A percentile compares a stretch with the other conserved stretches of the same genome.
These are phyloP conservation scores for Diddensiella caesifluorescens DNA, from an alignment of 805 yeast species.

Conservation along the genomic window DNA sequence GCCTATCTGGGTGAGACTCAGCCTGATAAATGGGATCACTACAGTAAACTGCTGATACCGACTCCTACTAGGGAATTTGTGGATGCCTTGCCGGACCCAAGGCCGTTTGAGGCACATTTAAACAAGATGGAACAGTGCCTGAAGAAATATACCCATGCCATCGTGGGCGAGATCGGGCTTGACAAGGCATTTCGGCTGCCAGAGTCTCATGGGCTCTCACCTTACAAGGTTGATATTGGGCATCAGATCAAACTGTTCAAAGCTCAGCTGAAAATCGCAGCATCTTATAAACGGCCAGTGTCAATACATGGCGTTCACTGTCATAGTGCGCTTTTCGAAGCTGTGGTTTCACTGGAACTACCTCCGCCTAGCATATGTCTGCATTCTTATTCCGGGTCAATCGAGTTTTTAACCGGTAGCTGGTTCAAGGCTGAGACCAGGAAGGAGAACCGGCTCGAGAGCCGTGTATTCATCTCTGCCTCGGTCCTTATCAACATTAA, in stretches of 20 bases:
- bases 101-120: constrained; percentile 37
- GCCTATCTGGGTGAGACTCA: constrained; percentile 39
- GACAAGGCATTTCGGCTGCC: constrained; percentile 76
- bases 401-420: constrained; percentile 42
- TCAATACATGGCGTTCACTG: constrained; percentile 84
- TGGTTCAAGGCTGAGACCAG: constrained; percentile 20
- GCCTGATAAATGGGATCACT: constrained; percentile 42
- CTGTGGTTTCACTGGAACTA: constrained; percentile 26
- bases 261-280: constrained; percentile 52
- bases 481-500: constrained; percentile 45
- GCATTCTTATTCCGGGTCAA: constrained; percentile 84
- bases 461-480: constrained; percentile 46
- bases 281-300: constrained; percentile 42
- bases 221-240: constrained; percentile 50
- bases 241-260: constrained; percentile 61
- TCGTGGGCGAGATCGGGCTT: constrained; percentile 88
- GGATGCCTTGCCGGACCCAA: constrained; percentile 56
- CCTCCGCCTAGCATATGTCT: constrained; percentile 46
- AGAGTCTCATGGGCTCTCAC: constrained; percentile 33
- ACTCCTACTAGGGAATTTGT: constrained; percentile 37
- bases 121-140: constrained; percentile 34
- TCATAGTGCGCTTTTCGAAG: constrained; percentile 55
- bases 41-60: constrained; percentile 44
- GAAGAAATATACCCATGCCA: constrained; percentile 30
- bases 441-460: constrained; percentile 9